Evolutionary conservation across 805 yeast species (phyloP).

Genomic region (Saturnispora hagleri): DNA sequence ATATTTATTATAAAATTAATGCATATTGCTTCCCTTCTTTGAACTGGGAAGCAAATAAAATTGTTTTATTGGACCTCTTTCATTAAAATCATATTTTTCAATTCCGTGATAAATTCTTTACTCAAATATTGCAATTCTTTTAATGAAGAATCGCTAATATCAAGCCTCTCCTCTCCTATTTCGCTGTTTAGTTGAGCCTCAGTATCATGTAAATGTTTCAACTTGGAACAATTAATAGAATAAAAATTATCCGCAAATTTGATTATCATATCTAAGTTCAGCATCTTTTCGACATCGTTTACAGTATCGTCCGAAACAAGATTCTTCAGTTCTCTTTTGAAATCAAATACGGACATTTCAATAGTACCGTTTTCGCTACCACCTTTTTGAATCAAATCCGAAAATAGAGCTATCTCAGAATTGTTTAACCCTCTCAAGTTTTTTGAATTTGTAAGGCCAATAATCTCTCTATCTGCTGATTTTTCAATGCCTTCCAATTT

Average conservation of each 20-base stretch:
- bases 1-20: not conserved
- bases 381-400: conserved; percentile 4
- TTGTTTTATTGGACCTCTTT: not conserved
- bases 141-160: not conserved
- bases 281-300: conserved; percentile 41
- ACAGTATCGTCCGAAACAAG: conserved; percentile 34
- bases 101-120: conserved; percentile 41
- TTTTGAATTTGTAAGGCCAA: conserved; percentile 12
- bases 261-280: conserved; percentile 56
- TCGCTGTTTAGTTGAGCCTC: not conserved
- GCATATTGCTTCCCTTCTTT: not conserved
- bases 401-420: conserved; percentile 16
- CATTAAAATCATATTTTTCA: conserved; percentile 38
- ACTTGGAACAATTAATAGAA: conserved; percentile 3
- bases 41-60: not conserved
- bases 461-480: not conserved
- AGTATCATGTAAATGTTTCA: not conserved
- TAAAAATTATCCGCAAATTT: conserved; percentile 44
- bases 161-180: conserved; percentile 9
- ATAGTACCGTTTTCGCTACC: conserved; percentile 14
- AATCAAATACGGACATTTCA: conserved; percentile 43
- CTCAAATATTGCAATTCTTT: conserved; percentile 37
- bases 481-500: not conserved
- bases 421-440: conserved; percentile 17
- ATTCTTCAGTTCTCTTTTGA: conserved; percentile 40